These are phyloP conservation scores for Pythium monospermum DNA, from an alignment of 352 stramenopile species.

Conservation along the genomic window DNA sequence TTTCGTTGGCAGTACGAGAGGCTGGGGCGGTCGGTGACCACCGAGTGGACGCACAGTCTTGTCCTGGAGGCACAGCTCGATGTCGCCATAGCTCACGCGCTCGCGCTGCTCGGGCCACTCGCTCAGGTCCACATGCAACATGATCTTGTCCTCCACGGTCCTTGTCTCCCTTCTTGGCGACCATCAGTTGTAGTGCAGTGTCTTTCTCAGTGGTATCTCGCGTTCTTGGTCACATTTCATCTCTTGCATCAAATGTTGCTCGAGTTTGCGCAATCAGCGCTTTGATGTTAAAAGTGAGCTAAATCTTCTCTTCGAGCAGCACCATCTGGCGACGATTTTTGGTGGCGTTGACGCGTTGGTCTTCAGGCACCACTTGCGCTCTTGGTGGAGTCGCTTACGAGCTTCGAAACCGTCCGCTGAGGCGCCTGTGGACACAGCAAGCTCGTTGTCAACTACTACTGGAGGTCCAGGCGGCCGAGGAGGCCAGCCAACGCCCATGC, in stretches of 20 bases:
- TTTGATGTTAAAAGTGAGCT: conserved; percentile 87
- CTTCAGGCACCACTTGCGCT: conserved; percentile 86
- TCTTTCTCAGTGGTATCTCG: conserved; percentile 37
- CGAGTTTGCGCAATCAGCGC: conserved; percentile 88
- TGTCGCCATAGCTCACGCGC: conserved; percentile 70
- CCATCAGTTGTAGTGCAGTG: conserved; percentile 38
- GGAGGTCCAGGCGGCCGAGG: conserved; percentile 5
- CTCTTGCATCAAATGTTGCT: conserved; percentile 73
- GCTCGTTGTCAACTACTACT: conserved; percentile 4
- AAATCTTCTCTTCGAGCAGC: conserved; percentile 77
- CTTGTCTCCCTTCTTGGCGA: background rate
- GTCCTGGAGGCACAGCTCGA: conserved; percentile 62
- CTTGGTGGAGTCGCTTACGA: conserved; percentile 64
- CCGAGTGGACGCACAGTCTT: conserved; percentile 41
- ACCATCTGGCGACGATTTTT: conserved; percentile 89
- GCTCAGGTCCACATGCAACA: conserved; percentile 46
- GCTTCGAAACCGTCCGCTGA: conserved; percentile 77
- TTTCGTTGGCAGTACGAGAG: background rate
- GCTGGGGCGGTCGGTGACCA: conserved; percentile 13
- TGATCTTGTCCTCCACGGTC: background rate
- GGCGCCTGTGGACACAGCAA: conserved; percentile 8
- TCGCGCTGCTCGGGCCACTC: conserved; percentile 90
- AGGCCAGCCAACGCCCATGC: background rate
- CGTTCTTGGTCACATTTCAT: conserved; percentile 54
- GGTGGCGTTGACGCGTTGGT: conserved; percentile 84